These are phyloP conservation scores for Entomortierella chlamydospora DNA, from an alignment of 192 early-diverging fungal species.

Conservation along the genomic window DNA sequence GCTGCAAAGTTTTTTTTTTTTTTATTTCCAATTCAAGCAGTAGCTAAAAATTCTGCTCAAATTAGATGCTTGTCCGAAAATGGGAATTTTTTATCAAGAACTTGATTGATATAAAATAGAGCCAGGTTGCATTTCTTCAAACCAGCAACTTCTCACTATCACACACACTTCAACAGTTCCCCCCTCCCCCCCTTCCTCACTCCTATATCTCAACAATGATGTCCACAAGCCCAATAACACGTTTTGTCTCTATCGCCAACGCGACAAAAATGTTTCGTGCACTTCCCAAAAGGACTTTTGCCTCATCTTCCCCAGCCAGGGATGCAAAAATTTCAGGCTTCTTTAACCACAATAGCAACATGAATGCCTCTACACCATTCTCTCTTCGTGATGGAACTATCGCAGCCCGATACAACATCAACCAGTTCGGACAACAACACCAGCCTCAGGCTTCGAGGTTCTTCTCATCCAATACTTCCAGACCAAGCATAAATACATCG, in stretches of 20 bases:
- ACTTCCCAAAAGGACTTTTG: constrained; percentile 11
- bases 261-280: constrained; percentile 17
- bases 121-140: not conserved
- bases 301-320: constrained; percentile 2
- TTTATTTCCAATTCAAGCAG: not conserved
- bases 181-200: constrained; percentile 3
- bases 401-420: constrained; percentile 1
- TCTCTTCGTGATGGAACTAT: not conserved
- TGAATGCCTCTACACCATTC: constrained; percentile 1
- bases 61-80: constrained; percentile 1
- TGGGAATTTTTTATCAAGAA: constrained; percentile 10
- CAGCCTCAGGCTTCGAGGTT: constrained; percentile 11
- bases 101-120: not conserved
- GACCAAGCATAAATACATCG: not conserved
- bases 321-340: not conserved
- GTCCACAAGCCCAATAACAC: constrained; percentile 4
- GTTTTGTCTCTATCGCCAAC: constrained; percentile 29
- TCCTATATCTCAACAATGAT: not conserved
- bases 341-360: constrained; percentile 11
- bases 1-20: not conserved
- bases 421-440: not conserved
- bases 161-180: not conserved
- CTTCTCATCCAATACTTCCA: constrained; percentile 19
- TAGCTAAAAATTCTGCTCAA: not conserved
- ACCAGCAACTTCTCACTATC: not conserved